Conservation (phyloP, 371 early-diverging fungal genomes). For the Gilbertella persicaria region DNA sequence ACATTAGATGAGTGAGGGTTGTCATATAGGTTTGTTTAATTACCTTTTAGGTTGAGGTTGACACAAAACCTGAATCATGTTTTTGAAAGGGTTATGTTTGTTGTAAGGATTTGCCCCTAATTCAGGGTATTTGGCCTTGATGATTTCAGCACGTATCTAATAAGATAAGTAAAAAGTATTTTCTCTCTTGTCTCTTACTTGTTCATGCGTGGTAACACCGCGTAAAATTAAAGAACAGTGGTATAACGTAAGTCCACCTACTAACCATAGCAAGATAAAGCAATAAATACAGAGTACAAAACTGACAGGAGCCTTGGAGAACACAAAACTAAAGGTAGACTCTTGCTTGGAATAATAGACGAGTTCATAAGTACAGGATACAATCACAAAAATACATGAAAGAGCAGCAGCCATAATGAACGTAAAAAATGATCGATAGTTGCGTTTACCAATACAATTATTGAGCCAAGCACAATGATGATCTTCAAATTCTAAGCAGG, state of each 20-base stretch:
- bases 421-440: conserved; percentile 84
- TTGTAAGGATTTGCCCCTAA: conserved; percentile 54
- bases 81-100: conserved; percentile 43
- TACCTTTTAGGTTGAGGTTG: conserved; percentile 63
- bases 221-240: conserved; percentile 72
- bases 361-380: conserved; percentile 59
- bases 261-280: conserved; percentile 61
- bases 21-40: background rate
- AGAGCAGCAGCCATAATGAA: conserved; percentile 65
- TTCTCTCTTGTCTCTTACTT: too few relatives aligned
- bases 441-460: conserved; percentile 91
- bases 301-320: conserved; percentile 45
- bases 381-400: conserved; percentile 58
- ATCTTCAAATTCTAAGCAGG: conserved; percentile 68
- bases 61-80: conserved; percentile 61
- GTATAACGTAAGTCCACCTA: conserved; percentile 72
- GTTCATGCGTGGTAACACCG: conserved; percentile 89
- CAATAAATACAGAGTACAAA: conserved; percentile 69
- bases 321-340: conserved; percentile 20
- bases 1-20: background rate
- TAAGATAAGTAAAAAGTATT: too few relatives aligned
- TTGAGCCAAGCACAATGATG: conserved; percentile 96
- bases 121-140: conserved; percentile 49
- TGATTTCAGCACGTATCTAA: conserved; percentile 28
- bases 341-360: conserved; percentile 42